Conservation (phyloP, 2,329 filamentous ascomycete species). For the Colletotrichum kahawae region DNA sequence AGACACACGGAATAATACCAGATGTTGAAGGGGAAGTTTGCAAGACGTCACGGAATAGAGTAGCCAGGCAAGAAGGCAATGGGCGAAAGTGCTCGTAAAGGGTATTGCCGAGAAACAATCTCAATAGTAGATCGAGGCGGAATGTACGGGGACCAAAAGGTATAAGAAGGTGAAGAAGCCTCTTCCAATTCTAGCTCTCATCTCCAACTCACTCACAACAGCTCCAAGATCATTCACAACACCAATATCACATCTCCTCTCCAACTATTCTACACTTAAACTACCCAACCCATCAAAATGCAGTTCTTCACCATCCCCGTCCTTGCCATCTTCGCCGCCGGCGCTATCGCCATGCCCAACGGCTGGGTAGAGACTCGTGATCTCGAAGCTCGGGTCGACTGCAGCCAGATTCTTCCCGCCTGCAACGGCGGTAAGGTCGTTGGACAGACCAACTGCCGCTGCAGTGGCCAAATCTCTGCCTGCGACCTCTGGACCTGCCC, state of each 20-base stretch:
- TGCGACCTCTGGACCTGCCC: slow-evolving; percentile 26
- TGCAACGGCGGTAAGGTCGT: slow-evolving; percentile 24
- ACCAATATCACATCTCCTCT: not conserved
- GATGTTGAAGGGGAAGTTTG: not conserved
- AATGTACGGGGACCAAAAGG: not conserved
- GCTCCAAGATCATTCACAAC: not conserved
- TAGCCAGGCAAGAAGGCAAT: not conserved
- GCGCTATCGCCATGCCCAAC: slow-evolving; percentile 23
- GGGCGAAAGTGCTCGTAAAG: not conserved
- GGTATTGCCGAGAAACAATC: not conserved
- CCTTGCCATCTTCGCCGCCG: slow-evolving; percentile 11
- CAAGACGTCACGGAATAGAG: not conserved
- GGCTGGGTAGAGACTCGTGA: not conserved
- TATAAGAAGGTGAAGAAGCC: not conserved
- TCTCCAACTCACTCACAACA: not conserved
- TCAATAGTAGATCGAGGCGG: not conserved
- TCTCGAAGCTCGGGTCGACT: slow-evolving; percentile 10
- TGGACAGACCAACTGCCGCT: slow-evolving; percentile 28
- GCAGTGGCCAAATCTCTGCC: slow-evolving; percentile 23
- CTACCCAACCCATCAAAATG: not conserved
- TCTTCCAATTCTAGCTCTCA: not conserved
- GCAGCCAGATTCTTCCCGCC: slow-evolving; percentile 22
- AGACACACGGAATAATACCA: not conserved
- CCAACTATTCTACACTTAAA: not conserved
- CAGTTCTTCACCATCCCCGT: not conserved